A percentile compares a stretch with the other conserved stretches of the same genome.
Evolutionary conservation across 179 eudicot genomes (phyloP).

Genomic region (Amaranthus tricolor): DNA sequence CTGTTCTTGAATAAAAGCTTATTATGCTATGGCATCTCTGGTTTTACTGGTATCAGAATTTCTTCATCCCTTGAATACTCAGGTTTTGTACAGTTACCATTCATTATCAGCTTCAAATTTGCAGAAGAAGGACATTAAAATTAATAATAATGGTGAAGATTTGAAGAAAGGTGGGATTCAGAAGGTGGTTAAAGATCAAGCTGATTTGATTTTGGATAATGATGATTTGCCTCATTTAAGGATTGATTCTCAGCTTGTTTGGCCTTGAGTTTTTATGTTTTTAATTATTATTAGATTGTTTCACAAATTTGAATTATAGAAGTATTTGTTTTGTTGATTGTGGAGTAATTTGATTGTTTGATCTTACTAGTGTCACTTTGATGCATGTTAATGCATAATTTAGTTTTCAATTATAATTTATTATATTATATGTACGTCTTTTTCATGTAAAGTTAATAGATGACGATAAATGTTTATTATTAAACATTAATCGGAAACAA

Average conservation of each 20-base stretch:
- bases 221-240: slow-evolving; percentile 27
- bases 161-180: background rate
- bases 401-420: too few relatives aligned
- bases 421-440: too few relatives aligned
- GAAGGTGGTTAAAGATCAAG: background rate
- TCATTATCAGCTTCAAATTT: background rate
- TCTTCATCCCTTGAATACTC: slow-evolving; percentile 29
- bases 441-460: too few relatives aligned
- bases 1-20: too few relatives aligned
- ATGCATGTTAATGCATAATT: too few relatives aligned
- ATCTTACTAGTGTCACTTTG: background rate
- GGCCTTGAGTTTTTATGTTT: slow-evolving; percentile 26
- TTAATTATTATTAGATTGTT: too few relatives aligned
- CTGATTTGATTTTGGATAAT: slow-evolving; percentile 12
- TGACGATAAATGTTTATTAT: too few relatives aligned
- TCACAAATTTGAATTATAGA: background rate
- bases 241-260: slow-evolving; percentile 33
- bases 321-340: background rate
- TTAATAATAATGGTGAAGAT: background rate
- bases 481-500: too few relatives aligned
- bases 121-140: background rate
- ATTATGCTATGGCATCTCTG: slow-evolving; percentile 30
- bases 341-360: background rate
- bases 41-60: slow-evolving; percentile 33
- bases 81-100: slow-evolving; percentile 13